Evolutionary conservation across 2,329 filamentous ascomycete genomes (phyloP).

Genomic region (Elsinoe australis): DNA sequence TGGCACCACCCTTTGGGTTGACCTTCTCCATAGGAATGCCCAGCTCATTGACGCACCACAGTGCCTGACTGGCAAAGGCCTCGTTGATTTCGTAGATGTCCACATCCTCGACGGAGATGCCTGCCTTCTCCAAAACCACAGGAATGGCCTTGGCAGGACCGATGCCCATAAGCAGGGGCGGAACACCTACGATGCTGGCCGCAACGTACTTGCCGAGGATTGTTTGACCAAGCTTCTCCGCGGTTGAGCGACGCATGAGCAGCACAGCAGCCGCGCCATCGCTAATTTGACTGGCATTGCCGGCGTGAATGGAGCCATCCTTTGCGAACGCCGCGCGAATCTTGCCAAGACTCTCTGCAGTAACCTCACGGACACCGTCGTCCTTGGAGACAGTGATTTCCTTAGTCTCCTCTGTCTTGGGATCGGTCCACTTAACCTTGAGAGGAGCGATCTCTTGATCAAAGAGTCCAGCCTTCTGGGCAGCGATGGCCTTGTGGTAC

Average conservation of each 20-base stretch:
- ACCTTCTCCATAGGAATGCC: slow-evolving; percentile 77
- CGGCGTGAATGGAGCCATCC: slow-evolving; percentile 88
- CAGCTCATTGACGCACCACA: slow-evolving; percentile 88
- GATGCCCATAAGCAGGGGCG: slow-evolving; percentile 90
- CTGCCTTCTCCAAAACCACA: slow-evolving; percentile 78
- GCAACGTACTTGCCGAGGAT: slow-evolving; percentile 90
- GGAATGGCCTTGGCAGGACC: slow-evolving; percentile 96
- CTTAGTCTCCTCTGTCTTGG: slow-evolving; percentile 79
- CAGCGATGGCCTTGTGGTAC: slow-evolving; percentile 81
- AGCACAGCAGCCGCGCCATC: slow-evolving; percentile 93
- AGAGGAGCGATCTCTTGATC: slow-evolving; percentile 84
- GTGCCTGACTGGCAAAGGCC: slow-evolving; percentile 89
- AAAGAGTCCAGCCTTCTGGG: slow-evolving; percentile 84
- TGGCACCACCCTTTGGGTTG: slow-evolving; percentile 94
- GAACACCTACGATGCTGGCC: slow-evolving; percentile 77
- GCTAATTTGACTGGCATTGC: slow-evolving; percentile 91
- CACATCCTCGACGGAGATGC: slow-evolving; percentile 79
- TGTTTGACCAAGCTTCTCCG: slow-evolving; percentile 76
- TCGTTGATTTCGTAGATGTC: slow-evolving; percentile 99
- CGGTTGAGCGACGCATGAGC: slow-evolving; percentile 88
- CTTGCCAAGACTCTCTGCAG: slow-evolving; percentile 79
- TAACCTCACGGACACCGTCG: slow-evolving; percentile 81
- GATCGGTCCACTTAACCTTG: slow-evolving; percentile 79
- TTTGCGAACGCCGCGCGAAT: slow-evolving; percentile 85
- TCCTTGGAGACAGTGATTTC: slow-evolving; percentile 76